A percentile compares a stretch with the other conserved stretches of the same genome.
These are phyloP conservation scores for Leavenworthia alabamica DNA, from an alignment of 345 rosid genomes.

Conservation along the genomic window DNA sequence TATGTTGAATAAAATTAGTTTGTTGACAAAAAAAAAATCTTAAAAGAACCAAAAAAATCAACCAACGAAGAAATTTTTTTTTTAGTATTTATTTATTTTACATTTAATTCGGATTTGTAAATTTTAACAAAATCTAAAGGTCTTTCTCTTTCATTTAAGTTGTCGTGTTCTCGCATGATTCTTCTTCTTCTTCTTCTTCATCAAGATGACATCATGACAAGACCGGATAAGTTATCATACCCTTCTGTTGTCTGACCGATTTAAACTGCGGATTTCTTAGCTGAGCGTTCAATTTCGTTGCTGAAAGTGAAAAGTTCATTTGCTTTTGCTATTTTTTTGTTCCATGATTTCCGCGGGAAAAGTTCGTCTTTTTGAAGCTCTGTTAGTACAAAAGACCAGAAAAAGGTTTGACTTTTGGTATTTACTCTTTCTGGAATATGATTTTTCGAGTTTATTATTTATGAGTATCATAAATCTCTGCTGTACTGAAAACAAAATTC, in stretches of 20 bases:
- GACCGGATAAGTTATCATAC: slow-evolving; percentile 3
- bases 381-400: neutral
- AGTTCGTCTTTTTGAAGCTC: neutral
- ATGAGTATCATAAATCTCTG: neutral
- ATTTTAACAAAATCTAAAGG: neutral
- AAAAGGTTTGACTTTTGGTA: slow-evolving; percentile 6
- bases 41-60: neutral
- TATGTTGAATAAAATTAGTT: too few species aligned
- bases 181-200: slow-evolving; percentile 16
- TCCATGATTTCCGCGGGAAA: slow-evolving; percentile 26
- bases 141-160: slow-evolving; percentile 20
- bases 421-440: neutral
- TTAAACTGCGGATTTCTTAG: slow-evolving; percentile 6
- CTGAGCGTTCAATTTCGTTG: neutral
- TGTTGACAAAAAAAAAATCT: too few species aligned
- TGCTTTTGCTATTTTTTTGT: neutral
- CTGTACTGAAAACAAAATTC: neutral
- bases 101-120: neutral
- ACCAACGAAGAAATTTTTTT: neutral
- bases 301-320: slow-evolving; percentile 3
- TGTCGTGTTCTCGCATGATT: slow-evolving; percentile 20
- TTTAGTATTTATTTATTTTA: neutral
- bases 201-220: neutral
- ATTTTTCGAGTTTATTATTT: neutral
- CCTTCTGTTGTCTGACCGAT: neutral